Percentiles rank a stretch among this genome's conserved stretches.
Evolutionary conservation across 208 protist species (phyloP).

Genomic region (Wallacemonas sp.): DNA sequence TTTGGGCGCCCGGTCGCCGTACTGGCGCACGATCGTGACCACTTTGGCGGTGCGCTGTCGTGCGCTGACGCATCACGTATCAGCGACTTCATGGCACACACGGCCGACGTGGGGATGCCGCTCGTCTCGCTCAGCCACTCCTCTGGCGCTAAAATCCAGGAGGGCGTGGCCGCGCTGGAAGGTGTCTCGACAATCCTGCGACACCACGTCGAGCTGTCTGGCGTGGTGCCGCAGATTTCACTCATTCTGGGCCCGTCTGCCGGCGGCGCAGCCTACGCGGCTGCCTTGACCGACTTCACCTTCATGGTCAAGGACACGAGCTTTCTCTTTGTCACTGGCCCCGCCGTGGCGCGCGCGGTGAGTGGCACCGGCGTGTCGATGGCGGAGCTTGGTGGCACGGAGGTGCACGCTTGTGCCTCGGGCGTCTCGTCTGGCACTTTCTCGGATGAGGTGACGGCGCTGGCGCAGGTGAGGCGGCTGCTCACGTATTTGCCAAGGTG

Average conservation of each 20-base stretch:
- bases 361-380: slow-evolving; percentile 90
- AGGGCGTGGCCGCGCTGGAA: slow-evolving; percentile 93
- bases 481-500: slow-evolving; percentile 89
- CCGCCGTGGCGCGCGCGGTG: slow-evolving; percentile 96
- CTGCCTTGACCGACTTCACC: slow-evolving; percentile 97
- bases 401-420: slow-evolving; percentile 86
- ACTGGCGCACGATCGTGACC: slow-evolving; percentile 96
- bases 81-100: slow-evolving; percentile 96
- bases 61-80: slow-evolving; percentile 95
- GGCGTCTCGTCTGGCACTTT: slow-evolving; percentile 90
- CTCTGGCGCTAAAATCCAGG: slow-evolving; percentile 96
- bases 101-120: slow-evolving; percentile 93
- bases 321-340: slow-evolving; percentile 98
- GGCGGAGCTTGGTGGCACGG: slow-evolving; percentile 93
- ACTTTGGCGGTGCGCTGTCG: slow-evolving; percentile 94
- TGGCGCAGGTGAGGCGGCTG: slow-evolving; percentile 81
- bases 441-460: slow-evolving; percentile 92
- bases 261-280: slow-evolving; percentile 88
- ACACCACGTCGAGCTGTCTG: slow-evolving; percentile 93
- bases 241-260: slow-evolving; percentile 97
- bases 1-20: slow-evolving; percentile 94
- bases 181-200: slow-evolving; percentile 96
- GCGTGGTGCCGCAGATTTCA: slow-evolving; percentile 97
- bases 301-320: slow-evolving; percentile 97
- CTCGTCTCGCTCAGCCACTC: slow-evolving; percentile 97